Evolutionary conservation across 2,329 filamentous ascomycete species (phyloP), one percentile per base, ranked within the genome.

Genomic region (Amesomyces nigricolor): DNA sequence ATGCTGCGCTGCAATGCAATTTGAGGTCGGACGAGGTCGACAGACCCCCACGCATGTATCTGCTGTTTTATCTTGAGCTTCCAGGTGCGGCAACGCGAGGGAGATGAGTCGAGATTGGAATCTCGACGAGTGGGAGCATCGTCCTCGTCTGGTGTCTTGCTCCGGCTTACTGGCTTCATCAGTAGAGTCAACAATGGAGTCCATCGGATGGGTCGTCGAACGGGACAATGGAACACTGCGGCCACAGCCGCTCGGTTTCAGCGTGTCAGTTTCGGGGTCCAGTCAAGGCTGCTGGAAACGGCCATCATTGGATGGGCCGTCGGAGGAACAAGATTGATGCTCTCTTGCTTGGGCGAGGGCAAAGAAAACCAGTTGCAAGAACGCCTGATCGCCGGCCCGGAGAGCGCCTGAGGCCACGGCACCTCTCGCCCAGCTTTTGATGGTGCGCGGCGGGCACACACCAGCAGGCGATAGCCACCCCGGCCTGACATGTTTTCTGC

Each of bases 371-470:
- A 49, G 37, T 53, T 49, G 44, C 51, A 60, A 60, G 22, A 63
- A 63, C 57, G 54, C 58, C 58, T 62, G 60, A 61, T 62, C 56
- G 55, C 50, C 53, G 47, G 52, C 47, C 53, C 54, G 53, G 47
- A 16, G 47, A 51, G 38, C 16, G 56, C 54, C 57, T 56, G 53
- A 54, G 55, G 58, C 53, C 57, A 49, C 43, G 16, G 47, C 43
- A 48, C 40, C 37, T 30, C 54, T 51, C 17, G 45, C 11, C 39
- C 46, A 22, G 38, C 46, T 38, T 38, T 46, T 46, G 35, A 30
- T 51, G 44, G 44, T 51, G 47, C 48, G 13, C 14, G 13, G 22
- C 22, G 40, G 19, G 17, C 42, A n/a, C 22, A 30, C 42, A 44
- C 19, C 13, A 47, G 42, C n/a, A 14, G 38, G 45, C 42, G 37